Evolutionary conservation across 1,284 basidiomycete species (phyloP).

Genomic region (Naganishia sp.): DNA sequence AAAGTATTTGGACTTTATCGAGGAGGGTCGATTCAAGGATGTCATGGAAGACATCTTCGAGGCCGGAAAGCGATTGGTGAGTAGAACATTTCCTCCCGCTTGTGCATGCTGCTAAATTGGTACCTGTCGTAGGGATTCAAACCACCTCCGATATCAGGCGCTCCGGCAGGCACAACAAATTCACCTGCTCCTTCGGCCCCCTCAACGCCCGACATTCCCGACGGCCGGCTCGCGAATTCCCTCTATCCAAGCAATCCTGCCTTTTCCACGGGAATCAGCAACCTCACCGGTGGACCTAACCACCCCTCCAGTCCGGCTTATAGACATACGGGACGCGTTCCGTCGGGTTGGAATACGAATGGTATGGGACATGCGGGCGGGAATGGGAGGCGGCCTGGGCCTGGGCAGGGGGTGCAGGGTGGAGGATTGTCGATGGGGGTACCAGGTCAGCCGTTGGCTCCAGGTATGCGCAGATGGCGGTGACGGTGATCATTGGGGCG

Average conservation of each 20-base stretch:
- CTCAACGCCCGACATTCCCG: conserved; percentile 30
- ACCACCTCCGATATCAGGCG: conserved; percentile 36
- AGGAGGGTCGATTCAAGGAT: conserved; percentile 75
- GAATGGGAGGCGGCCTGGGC: background rate
- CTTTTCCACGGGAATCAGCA: background rate
- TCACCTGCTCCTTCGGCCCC: conserved; percentile 11
- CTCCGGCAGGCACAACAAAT: conserved; percentile 26
- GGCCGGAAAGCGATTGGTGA: conserved; percentile 56
- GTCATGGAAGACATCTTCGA: conserved; percentile 73
- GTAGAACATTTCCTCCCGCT: conserved; percentile 13
- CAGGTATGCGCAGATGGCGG: conserved; percentile 11
- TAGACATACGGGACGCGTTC: conserved; percentile 6
- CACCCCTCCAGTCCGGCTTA: background rate
- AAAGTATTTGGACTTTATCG: conserved; percentile 75
- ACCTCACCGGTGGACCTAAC: background rate
- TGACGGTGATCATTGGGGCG: background rate
- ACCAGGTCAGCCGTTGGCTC: conserved; percentile 11
- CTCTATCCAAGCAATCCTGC: conserved; percentile 17
- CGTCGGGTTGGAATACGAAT: conserved; percentile 7
- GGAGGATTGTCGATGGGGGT: conserved; percentile 15
- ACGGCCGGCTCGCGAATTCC: conserved; percentile 10
- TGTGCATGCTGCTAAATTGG: background rate
- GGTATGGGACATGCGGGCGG: conserved; percentile 8
- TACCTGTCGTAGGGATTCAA: conserved; percentile 39
- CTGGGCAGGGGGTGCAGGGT: conserved; percentile 1